Base-by-base conservation (phyloP, 2,329 filamentous ascomycete genomes). In the Colletotrichum destructivum region DNA sequence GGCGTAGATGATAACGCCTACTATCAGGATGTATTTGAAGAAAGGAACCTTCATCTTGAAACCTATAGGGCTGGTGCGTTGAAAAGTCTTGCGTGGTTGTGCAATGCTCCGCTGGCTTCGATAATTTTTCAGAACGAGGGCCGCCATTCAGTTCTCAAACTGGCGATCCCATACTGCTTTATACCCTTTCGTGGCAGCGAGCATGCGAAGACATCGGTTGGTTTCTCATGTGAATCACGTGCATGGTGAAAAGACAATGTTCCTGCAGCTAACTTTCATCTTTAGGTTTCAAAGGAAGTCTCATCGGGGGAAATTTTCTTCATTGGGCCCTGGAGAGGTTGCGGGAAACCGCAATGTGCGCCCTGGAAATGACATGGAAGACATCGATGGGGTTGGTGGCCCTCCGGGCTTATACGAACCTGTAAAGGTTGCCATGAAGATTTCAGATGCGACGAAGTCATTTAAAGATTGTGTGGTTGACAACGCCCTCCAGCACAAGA, bases 201-300 rank as follows among this genome's bases (percentile, higher is more conserved):
- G 21, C 11, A 15, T 56, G 38, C 52, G 23, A 56, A n/a, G 35
- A 13, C 11, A 15, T 38, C 52, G 52, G n/a, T 38, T 40, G 13
- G 31, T 12, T 35, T 56, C 40, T 38, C 46, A 42, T n/a, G 61
- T 54, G 35, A 9, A 54, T 18, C 15, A n/a, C 4, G 11, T n/a
- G 16, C 6, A 12, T 18, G 12, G 31, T 18, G 21, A 23, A 40
- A 42, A 35, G 42, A 4, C 6, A 15, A 21, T 3, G 38, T n/a
- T n/a, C 2, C 16, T 62, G 12, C 52, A 65, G 31, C 8, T 69
- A 65, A 35, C 65, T 61, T 69, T 69, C 23, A 26, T 40, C 11
- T 18, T 7, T n/a, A 65, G 18, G 66, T 69, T 69, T 69, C 52
- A 38, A 18, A 52, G 13, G 61, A 59, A 52, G 52, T 59, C 44